phyloP scores from a whole-genome alignment of 2,329 filamentous ascomycete species.

The Fonsecaea pedrosoi region DNA sequence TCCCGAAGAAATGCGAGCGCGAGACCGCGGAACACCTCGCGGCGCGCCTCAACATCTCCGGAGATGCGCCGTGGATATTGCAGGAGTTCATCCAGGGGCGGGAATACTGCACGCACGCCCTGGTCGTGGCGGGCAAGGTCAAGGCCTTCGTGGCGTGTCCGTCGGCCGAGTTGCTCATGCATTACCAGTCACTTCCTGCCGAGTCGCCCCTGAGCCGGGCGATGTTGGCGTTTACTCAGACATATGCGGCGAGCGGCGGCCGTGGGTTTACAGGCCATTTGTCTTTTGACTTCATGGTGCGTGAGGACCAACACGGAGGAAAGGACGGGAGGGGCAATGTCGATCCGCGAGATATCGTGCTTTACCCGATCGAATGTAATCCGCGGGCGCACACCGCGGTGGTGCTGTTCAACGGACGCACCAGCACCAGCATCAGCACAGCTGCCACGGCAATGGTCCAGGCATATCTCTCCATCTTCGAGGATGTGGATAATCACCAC shows the following conservation, averaged over 20 bases:
- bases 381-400: conserved; percentile 73
- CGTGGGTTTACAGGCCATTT: conserved; percentile 70
- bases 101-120: conserved; percentile 75
- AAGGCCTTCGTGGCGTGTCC: conserved; percentile 72
- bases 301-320: conserved; percentile 48
- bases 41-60: conserved; percentile 61
- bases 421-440: no score
- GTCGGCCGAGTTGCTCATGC: conserved; percentile 68
- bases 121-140: conserved; percentile 70
- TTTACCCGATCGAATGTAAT: conserved; percentile 76
- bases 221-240: conserved; percentile 70
- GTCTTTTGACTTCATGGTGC: conserved; percentile 73
- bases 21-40: conserved; percentile 64
- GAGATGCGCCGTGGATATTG: conserved; percentile 66
- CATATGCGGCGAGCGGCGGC: conserved; percentile 60
- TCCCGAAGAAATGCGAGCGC: conserved; percentile 62
- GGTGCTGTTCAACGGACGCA: conserved; percentile 59
- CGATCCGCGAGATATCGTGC: conserved; percentile 23
- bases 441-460: conserved; percentile 49
- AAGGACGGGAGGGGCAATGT: no score
- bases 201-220: conserved; percentile 62
- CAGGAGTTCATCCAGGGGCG: conserved; percentile 71
- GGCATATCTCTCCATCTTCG: conserved; percentile 61
- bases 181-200: conserved; percentile 66
- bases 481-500: background rate